Base-by-base conservation (phyloP, 176 grass and related monocot species). In the Aegilops tauschii region DNA sequence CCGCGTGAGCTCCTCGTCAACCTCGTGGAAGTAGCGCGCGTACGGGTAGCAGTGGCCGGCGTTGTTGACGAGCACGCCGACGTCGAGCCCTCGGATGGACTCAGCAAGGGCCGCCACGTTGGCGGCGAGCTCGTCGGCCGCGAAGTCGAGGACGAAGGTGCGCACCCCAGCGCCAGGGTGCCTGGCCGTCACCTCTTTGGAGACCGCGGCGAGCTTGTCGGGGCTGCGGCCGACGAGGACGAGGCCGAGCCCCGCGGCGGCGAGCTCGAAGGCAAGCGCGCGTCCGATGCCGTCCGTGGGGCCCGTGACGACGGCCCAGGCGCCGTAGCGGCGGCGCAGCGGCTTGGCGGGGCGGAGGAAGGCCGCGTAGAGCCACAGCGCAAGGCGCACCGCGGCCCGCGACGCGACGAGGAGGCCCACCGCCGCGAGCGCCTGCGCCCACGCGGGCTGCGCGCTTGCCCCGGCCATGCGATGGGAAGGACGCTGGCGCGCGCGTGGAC, bases 231-330 rank as follows among this genome's bases (percentile, higher is more conserved):
- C 95, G 14, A 97, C 95, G 68, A 94, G 87, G 16, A 97, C 87
- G 79, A 97, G 12, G 58, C 80, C 27, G 44, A 97, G 85, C 8
- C 78, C 95, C 7, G 64, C 42, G 9, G 77, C 86, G 32, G 92
- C 95, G 56, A 97, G 73, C 86, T 83, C 88, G 32, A 92, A 80
- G 1, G 92, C 90, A 8, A 97, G 61, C 10, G 92, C 90, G 74
- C 80, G 85, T 28, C 90, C 92, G 78, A 97, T 97, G 52, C 95
- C 95, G 76, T 93, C 90, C 30, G 92, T 94, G 77, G 95, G 83
- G 28, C 95, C 95, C 27, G 95, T 97, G 31, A 97, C 92, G 34
- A 94, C 85, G 31, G 95, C 95, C 95, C 95, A 97, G 14, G 78
- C 18, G 12, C 92, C 95, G 79, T 97, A 97, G 1, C 86, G 82